These are phyloP conservation scores for Pilaira anomala DNA, from an alignment of 192 early-diverging fungal genomes.

Conservation along the genomic window DNA sequence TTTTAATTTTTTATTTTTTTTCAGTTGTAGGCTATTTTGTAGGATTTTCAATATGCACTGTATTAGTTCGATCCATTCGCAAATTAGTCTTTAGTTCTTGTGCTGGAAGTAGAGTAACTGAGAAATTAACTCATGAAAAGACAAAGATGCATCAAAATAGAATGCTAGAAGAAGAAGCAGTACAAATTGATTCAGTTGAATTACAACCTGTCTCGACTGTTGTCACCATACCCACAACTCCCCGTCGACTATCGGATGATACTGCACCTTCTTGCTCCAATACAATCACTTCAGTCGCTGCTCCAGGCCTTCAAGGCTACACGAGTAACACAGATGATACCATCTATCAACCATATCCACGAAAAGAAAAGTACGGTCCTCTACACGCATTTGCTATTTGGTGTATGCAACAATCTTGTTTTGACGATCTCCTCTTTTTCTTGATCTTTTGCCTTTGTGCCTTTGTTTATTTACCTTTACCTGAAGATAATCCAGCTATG, in stretches of 20 bases:
- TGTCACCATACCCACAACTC: background rate
- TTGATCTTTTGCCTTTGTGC: constrained; percentile 3
- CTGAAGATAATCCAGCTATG: background rate
- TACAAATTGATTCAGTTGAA: background rate
- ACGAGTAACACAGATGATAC: background rate
- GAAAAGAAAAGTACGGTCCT: background rate
- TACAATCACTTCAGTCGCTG: background rate
- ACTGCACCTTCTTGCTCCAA: background rate
- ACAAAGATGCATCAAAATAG: background rate
- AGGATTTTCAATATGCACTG: background rate
- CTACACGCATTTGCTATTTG: background rate
- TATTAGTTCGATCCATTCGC: background rate
- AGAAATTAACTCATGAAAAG: background rate
- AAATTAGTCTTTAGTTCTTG: background rate
- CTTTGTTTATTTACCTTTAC: constrained; percentile 14
- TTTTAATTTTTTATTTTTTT: background rate
- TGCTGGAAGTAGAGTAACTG: background rate
- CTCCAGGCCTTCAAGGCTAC: too few relatives aligned
- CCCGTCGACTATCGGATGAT: background rate
- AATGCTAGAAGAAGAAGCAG: background rate
- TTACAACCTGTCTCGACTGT: background rate
- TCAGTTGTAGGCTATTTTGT: constrained; percentile 9
- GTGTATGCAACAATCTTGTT: constrained; percentile 10
- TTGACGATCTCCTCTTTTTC: constrained; percentile 1
- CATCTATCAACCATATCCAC: background rate